phyloP scores from a whole-genome alignment of 2,329 filamentous ascomycete genomes.

The Calonectria pseudoturangicola region DNA sequence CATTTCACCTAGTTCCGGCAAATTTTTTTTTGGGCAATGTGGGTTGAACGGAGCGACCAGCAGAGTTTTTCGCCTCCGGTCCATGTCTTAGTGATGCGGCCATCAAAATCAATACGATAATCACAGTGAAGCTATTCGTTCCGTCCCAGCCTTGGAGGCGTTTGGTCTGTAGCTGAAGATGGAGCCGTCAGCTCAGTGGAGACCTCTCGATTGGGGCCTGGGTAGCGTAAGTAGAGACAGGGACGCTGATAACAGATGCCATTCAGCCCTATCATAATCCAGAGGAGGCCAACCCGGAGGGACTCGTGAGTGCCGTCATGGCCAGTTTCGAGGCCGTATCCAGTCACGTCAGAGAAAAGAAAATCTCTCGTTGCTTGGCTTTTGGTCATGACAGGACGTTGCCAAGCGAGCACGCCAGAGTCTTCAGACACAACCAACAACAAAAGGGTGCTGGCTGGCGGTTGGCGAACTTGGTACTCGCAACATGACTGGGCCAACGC shows the following conservation, averaged over 20 bases:
- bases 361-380: conserved; percentile 14
- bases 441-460: conserved; percentile 46
- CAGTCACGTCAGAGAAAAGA: conserved; percentile 31
- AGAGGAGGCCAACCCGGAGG: conserved; percentile 22
- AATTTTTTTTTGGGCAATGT: conserved; percentile 23
- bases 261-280: conserved; percentile 48
- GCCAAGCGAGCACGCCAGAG: conserved; percentile 38
- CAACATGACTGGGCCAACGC: conserved; percentile 45
- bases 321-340: conserved; percentile 11
- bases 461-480: conserved; percentile 41
- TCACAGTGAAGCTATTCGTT: conserved; percentile 34
- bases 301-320: conserved; percentile 24
- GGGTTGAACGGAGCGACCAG: conserved; percentile 22
- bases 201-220: conserved; percentile 37
- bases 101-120: conserved; percentile 21
- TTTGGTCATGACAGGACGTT: conserved; percentile 28
- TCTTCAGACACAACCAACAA: conserved; percentile 48
- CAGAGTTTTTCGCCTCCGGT: conserved; percentile 36
- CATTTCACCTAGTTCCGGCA: background rate
- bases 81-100: conserved; percentile 40
- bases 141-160: conserved; percentile 33
- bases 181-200: conserved; percentile 35
- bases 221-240: conserved; percentile 36
- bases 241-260: conserved; percentile 31
- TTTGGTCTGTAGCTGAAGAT: conserved; percentile 39